Evolutionary conservation across 768 basidiomycete species (phyloP).

Genomic region (Pleurotus salmoneostramineus): DNA sequence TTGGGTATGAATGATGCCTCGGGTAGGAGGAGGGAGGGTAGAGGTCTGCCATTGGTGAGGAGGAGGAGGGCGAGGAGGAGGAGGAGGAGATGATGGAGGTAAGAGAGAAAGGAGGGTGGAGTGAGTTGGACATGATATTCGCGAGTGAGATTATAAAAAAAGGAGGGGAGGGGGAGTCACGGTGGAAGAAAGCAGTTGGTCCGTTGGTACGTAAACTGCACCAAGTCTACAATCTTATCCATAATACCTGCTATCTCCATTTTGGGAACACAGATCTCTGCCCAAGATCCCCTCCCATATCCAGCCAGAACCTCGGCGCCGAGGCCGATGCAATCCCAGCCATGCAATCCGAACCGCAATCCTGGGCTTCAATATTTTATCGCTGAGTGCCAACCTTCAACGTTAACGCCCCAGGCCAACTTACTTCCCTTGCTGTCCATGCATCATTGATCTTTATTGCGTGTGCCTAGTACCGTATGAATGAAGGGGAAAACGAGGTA

Average conservation of each 20-base stretch:
- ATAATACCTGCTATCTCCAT: constrained; percentile 7
- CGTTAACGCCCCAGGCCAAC: not conserved
- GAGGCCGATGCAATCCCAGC: constrained; percentile 4
- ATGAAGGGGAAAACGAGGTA: not conserved
- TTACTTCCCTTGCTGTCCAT: not conserved
- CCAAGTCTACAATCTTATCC: constrained; percentile 9
- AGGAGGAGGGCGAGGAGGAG: constrained; percentile 20
- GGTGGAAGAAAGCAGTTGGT: constrained; percentile 9
- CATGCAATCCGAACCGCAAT: not conserved
- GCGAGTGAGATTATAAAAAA: constrained; percentile 3
- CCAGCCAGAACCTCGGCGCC: constrained; percentile 4
- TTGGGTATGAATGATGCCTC: constrained; percentile 27
- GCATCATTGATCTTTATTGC: not conserved
- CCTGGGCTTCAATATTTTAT: not conserved
- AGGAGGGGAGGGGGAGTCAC: not conserved
- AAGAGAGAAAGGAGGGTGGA: constrained; percentile 27
- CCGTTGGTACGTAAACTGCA: constrained; percentile 7
- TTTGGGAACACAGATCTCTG: not conserved
- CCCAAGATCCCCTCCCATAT: not conserved
- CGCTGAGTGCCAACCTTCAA: not conserved
- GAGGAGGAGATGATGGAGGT: constrained; percentile 25
- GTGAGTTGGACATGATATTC: constrained; percentile 4
- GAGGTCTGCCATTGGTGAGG: constrained; percentile 49
- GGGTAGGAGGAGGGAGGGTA: constrained; percentile 43
- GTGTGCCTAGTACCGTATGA: not conserved